Conservation (phyloP, 2,329 filamentous ascomycete species). For the Botrytis byssoidea region DNA sequence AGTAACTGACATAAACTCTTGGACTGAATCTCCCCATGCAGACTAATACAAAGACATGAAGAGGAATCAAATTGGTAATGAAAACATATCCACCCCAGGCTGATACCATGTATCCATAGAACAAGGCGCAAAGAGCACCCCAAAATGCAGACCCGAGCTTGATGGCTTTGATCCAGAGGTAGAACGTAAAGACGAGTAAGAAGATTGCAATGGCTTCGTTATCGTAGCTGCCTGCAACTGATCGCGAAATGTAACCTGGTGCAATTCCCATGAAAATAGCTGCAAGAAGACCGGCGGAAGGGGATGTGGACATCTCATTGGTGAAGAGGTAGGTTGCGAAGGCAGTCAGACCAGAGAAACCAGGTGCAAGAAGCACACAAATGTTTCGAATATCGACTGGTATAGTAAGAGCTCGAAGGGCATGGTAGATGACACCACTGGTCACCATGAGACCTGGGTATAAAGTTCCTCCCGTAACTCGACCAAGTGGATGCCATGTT, state of each 20-base stretch:
- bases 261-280: slow-evolving; percentile 97
- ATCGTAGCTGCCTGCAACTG: slow-evolving; percentile 96
- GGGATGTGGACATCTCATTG: slow-evolving; percentile 93
- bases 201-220: slow-evolving; percentile 99
- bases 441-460: slow-evolving; percentile 99
- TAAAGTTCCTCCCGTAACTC: slow-evolving; percentile 97
- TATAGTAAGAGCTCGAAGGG: slow-evolving; percentile 81
- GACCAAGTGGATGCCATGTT: slow-evolving; percentile 98
- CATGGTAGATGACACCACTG: slow-evolving; percentile 93
- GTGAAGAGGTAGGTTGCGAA: slow-evolving; percentile 93
- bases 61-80: slow-evolving; percentile 93
- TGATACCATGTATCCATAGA: slow-evolving; percentile 99
- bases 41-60: slow-evolving; percentile 91
- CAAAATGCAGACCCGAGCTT: slow-evolving; percentile 96
- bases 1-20: slow-evolving; percentile 92
- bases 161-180: slow-evolving; percentile 96
- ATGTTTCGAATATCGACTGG: slow-evolving; percentile 99
- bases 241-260: slow-evolving; percentile 96
- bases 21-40: slow-evolving; percentile 97
- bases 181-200: slow-evolving; percentile 97
- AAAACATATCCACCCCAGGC: slow-evolving; percentile 99
- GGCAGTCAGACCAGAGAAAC: slow-evolving; percentile 89
- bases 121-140: slow-evolving; percentile 90
- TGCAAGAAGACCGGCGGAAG: slow-evolving; percentile 90
- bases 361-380: slow-evolving; percentile 92